Evolutionary conservation across 2,329 filamentous ascomycete species (phyloP), one percentile per base, ranked within the genome.

Genomic region (Curvularia spicifera): DNA sequence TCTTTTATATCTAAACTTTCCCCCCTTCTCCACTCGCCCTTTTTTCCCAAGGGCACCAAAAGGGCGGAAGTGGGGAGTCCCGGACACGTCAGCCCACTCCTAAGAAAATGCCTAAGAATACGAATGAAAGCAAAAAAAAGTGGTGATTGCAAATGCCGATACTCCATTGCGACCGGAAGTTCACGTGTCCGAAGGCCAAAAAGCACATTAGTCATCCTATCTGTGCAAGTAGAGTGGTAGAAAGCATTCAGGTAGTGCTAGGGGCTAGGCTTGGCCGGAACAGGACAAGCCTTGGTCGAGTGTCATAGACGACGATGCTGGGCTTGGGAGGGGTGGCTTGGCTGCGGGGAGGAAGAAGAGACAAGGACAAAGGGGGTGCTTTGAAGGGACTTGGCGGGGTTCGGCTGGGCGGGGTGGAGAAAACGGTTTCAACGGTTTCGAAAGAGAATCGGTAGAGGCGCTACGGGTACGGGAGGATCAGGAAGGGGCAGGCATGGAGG

Each of bases 1-100:
- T 39, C 33, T 31, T 48, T 53, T 54, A 54, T 57, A 53, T 20
- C 15, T 12, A 18, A 44, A n/a, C 15, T 44, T 44, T 9, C 22
- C 1, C 29, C 5, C 31, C 31, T 33, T 26, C 10, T 42, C 28
- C 28, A 29, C 28, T 29, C 28, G 40, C 40, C 40, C 22, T 24
- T 24, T 24, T 24, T n/a, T 44, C 24, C 24, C 42, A 44, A 28
- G 22, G 5, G 24, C 40, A 43, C 10, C 7, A n/a, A 24, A 12
- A 44, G 26, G 26, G 42, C 22, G 42, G 22, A 44, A 44, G 15
- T n/a, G 22, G 22, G 13, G 13, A 28, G 13, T n/a, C 13, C 42
- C 42, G 24, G 24, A 28, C 24, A 44, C 42, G 42, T 44, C 6
- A 44, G 24, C 22, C 42, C 15, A 18, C 12, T 8, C 1, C 8